Evolutionary conservation across 495 filamentous ascomycete species (phyloP), one percentile per base, ranked within the genome.

Genomic region (Neurospora tetrasperma): DNA sequence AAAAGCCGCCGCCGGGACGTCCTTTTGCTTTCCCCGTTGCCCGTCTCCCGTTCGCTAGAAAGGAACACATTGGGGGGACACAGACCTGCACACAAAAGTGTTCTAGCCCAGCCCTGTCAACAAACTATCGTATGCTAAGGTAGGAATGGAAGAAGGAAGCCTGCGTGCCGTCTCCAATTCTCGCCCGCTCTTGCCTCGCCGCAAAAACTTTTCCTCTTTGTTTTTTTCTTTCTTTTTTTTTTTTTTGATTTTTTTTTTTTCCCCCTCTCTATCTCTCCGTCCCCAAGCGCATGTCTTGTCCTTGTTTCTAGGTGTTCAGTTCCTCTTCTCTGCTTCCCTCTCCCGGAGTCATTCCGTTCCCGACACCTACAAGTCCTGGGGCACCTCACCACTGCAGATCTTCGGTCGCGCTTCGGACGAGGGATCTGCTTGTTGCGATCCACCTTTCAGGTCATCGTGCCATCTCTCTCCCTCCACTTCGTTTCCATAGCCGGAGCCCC

Each of bases 401-500:
- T 59, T 66, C 54, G 54, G 54, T 66, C 54, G 54, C 54, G 54
- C 54, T 66, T 66, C 54, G 54, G 54, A 66, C 54, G 54, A 66
- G 54, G 54, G 54, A 66, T 66, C 54, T 66, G 54, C 54, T 66
- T 66, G 54, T 38, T 66, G 54, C 54, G 54, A 66, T 66, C 54
- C 54, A 66, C 54, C 27, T 66, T 66, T 66, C 27, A 66, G 54
- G 54, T 66, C 54, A 35, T 66, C 7, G 54, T 66, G 54, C 54
- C 54, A 66, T 31, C 54, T 66, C 54, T 66, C 35, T 66, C 54
- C n/a, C 46, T 48, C 46, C 48, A 59, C 48, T 11, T 31, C 54
- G 54, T 35, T 62, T 62, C 54, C 54, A 62, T 62, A 62, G 27
- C 27, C 12, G 54, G 2, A 18, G 18, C 54, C 54, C 54, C 54